Conservation (phyloP, 352 stramenopile genomes). For the Globisporangium takayamanum region DNA sequence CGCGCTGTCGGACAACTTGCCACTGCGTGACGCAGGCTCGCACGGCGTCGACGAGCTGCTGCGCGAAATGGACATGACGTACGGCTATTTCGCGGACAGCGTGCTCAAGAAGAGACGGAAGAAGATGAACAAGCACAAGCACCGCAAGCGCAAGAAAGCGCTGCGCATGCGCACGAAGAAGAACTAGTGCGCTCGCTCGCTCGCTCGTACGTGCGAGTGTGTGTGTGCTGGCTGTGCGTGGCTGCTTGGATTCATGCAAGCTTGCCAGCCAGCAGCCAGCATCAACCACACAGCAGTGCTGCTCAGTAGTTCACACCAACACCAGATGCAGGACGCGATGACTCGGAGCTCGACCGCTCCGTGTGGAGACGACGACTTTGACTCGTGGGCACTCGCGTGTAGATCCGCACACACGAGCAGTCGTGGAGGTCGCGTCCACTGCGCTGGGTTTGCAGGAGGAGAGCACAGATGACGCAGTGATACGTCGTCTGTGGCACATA, state of each 20-base stretch:
- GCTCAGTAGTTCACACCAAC: no score
- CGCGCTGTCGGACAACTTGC: conserved; percentile 48
- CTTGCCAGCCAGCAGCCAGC: no score
- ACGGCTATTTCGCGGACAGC: conserved; percentile 75
- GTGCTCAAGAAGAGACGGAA: conserved; percentile 88
- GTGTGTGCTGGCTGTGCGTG: neutral
- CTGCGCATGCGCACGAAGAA: conserved; percentile 86
- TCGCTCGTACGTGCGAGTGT: neutral
- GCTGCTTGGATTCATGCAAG: no score
- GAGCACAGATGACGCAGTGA: neutral
- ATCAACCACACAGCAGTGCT: no score
- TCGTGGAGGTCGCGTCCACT: neutral
- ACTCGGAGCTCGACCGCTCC: no score
- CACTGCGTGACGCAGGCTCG: conserved; percentile 36
- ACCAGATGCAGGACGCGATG: no score
- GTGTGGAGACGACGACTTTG: no score
- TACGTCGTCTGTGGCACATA: neutral
- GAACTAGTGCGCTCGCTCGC: conserved; percentile 43
- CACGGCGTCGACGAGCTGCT: conserved; percentile 51
- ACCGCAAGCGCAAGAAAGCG: conserved; percentile 87
- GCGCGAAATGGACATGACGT: conserved; percentile 44
- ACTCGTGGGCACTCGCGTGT: no score
- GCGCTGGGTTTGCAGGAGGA: neutral
- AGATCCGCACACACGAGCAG: no score
- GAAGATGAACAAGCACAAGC: conserved; percentile 94